Conservation (phyloP, 805 yeast genomes). For the Vanderwaltozyma polyspora region DNA sequence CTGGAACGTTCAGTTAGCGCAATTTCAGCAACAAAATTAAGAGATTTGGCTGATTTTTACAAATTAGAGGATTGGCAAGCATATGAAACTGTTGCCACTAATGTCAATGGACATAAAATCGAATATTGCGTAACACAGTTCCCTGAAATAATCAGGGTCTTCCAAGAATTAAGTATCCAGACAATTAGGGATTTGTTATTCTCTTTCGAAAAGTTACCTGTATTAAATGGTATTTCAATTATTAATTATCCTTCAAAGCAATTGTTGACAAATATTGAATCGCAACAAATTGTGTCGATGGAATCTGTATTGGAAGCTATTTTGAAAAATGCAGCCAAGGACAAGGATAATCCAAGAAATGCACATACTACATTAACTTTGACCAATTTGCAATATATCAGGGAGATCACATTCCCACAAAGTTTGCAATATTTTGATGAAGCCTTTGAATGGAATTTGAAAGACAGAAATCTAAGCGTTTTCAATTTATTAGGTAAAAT, state of each 20-base stretch:
- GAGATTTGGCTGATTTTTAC: constrained; percentile 35
- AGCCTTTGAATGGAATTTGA: constrained; percentile 36
- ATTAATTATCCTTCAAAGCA: constrained; percentile 29
- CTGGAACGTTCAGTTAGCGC: constrained; percentile 37
- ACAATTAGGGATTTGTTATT: constrained; percentile 27
- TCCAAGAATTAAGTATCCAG: constrained; percentile 27
- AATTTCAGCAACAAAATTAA: constrained; percentile 39
- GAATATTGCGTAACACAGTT: constrained; percentile 30
- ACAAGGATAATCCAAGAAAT: constrained; percentile 30
- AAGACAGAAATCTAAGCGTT: constrained; percentile 34
- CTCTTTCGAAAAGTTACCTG: constrained; percentile 26
- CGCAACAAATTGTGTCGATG: constrained; percentile 32
- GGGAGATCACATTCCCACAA: constrained; percentile 36
- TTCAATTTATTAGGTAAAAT: constrained; percentile 35
- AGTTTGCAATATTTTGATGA: constrained; percentile 40
- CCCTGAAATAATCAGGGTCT: constrained; percentile 27
- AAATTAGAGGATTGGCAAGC: constrained; percentile 32
- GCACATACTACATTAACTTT: constrained; percentile 40
- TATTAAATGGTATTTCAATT: constrained; percentile 27
- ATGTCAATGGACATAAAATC: constrained; percentile 1
- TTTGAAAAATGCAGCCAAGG: constrained; percentile 31
- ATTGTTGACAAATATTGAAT: constrained; percentile 30
- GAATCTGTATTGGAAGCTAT: constrained; percentile 38
- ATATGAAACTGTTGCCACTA: constrained; percentile 15
- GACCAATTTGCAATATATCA: constrained; percentile 42